A percentile compares a stretch with the other conserved stretches of the same genome.
These are phyloP conservation scores for Prunus davidiana DNA, from an alignment of 306 rosid genomes.

Conservation along the genomic window DNA sequence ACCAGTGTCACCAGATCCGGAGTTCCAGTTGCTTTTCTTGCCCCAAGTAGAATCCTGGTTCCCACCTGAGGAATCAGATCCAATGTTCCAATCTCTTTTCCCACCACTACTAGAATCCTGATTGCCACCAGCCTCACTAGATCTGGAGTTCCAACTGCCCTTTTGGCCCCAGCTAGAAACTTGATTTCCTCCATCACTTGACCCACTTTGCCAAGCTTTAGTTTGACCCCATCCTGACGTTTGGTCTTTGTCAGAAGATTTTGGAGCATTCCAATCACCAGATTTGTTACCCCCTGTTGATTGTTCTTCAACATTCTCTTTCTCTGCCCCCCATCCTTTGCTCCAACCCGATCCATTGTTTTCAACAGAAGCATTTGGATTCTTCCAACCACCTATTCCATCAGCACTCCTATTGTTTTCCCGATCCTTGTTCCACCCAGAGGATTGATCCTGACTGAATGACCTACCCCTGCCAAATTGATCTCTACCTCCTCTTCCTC, in stretches of 20 bases:
- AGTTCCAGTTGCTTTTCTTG: slow-evolving; percentile 46
- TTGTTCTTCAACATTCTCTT: background rate
- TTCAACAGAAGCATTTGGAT: too few species aligned
- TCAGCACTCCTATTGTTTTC: background rate
- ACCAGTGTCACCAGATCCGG: slow-evolving; percentile 19
- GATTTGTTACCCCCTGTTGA: background rate
- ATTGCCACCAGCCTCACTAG: slow-evolving; percentile 27
- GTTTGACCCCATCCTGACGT: slow-evolving; percentile 1
- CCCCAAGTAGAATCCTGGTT: slow-evolving; percentile 35
- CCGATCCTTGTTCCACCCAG: slow-evolving; percentile 4
- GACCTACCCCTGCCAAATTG: slow-evolving; percentile 23
- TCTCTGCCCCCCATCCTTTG: background rate
- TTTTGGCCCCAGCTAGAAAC: slow-evolving; percentile 36
- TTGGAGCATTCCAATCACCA: background rate
- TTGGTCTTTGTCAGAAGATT: background rate
- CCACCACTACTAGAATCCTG: slow-evolving; percentile 35
- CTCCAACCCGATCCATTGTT: too few species aligned
- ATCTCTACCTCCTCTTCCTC: slow-evolving; percentile 12
- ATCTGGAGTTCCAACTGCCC: slow-evolving; percentile 24
- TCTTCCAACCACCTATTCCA: too few species aligned
- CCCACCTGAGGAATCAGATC: slow-evolving; percentile 24
- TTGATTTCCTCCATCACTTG: background rate
- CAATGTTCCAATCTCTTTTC: slow-evolving; percentile 42
- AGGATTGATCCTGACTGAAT: slow-evolving; percentile 2
- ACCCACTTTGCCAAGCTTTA: background rate